Evolutionary conservation across 1,139 yeast species (phyloP), one percentile per base, ranked within the genome.

Genomic region (Wickerhamomyces sp.): DNA sequence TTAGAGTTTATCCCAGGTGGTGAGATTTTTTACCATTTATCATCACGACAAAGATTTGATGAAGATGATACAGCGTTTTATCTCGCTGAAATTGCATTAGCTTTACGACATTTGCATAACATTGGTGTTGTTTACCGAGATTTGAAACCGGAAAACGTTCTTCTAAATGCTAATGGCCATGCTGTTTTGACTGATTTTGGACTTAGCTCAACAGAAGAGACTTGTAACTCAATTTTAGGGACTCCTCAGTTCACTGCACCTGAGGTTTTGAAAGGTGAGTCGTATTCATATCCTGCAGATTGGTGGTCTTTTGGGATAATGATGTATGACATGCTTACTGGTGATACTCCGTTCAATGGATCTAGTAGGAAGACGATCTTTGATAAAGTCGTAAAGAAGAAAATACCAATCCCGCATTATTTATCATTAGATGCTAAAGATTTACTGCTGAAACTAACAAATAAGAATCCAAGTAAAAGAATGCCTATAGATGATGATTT

Each of bases 251-350:
- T 88, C 59, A 87, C 89, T 80, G 97, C 98, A 0, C 98, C 98
- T 1, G 98, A 92, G 59, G 86, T 92, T 14, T 63, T 92, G 26
- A 75, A 74, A 37, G 97, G 96, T 15, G 79, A 82, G 47, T 78
- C 81, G 16, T 92, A 92, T 57, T 90, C 90, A 44, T 82, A 75
- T 48, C 74, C 81, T 15, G 96, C 94, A 5, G 98, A 92, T 59
- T 92, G 97, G 97, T 92, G 97, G 95, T 87, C 96, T 0, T 68
- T 92, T 31, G 98, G 98, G 0, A 87, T 96, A 43, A 85, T 92
- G 31, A 74, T 88, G 18, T 88, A 70, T 58, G 97, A 92, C 60
- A 70, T 92, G 65, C 65, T 92, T 28, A 81, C 92, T 0, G 98
- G 98, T 0, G 74, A 80, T 38, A 96, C 97, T 1, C 98, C 98